Evolutionary conservation across 202 grass and related monocot genomes (phyloP), one percentile per base, ranked within the genome.

Genomic region (Schoenoplectus tabernaemontani): DNA sequence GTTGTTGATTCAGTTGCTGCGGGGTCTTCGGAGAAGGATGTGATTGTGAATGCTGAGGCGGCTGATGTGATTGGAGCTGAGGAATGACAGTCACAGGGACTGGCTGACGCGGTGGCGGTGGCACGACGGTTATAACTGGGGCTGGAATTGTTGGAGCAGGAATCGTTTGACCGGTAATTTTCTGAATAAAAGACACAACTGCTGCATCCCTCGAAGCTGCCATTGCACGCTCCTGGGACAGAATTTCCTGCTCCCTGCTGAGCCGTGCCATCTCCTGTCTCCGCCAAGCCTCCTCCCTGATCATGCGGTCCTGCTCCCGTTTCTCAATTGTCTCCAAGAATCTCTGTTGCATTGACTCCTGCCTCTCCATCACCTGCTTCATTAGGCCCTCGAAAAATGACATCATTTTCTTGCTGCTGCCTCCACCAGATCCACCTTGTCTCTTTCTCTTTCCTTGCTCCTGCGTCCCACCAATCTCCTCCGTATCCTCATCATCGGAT

Each of bases 251-350:
- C 64, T 98, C 96, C 16, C 88, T 89, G 11, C 64, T 83, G 44
- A 95, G 90, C 23, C 91, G 89, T 13, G 82, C 79, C 86, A 95
- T 90, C 88, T 98, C 96, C 86, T 98, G 96, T 79, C 90, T 81
- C 71, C 91, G 80, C 96, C 96, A 98, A 13, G 96, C 96, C 76
- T 98, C 96, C 81, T 98, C 96, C 19, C 96, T 88, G 60, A 92
- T 95, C 91, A 95, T 95, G 61, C 96, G 86, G 36, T 98, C 96
- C 85, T 95, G 91, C 65, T 95, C 91, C 1, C 96, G 83, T 76
- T 91, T 95, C 85, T 98, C 91, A 69, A 98, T 90, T 38, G 91
- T 87, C 70, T 98, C 96, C 59, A 98, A 9, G 61, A 98, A 95
- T 11, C 86, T 83, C 71, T 91, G 88, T 81, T 98, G 96, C 91